These are phyloP conservation scores for Clathrus columnatus DNA, from an alignment of 768 basidiomycete genomes.

Conservation along the genomic window DNA sequence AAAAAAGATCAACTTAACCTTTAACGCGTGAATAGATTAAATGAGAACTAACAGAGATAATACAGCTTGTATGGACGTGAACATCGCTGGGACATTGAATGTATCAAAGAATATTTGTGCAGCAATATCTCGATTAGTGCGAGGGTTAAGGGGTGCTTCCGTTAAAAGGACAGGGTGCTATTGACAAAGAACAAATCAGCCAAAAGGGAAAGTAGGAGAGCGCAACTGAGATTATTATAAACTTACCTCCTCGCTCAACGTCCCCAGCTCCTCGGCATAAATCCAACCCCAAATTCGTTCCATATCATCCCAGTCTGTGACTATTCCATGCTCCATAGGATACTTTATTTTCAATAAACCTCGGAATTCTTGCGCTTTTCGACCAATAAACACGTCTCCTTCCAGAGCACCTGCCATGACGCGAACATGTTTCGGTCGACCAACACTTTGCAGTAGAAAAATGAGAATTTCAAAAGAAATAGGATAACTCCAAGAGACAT, in stretches of 20 bases:
- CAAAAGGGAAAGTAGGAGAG: neutral
- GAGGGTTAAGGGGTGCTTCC: conserved; percentile 95
- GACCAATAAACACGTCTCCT: conserved; percentile 93
- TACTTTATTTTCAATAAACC: conserved; percentile 97
- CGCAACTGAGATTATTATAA: too few species aligned
- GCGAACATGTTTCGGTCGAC: conserved; percentile 93
- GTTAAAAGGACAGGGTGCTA: conserved; percentile 97
- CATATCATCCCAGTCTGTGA: conserved; percentile 99
- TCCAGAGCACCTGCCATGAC: conserved; percentile 98
- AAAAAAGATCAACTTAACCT: neutral
- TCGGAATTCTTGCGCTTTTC: conserved; percentile 90
- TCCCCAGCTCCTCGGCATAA: conserved; percentile 91
- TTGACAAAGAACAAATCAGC: conserved; percentile 11
- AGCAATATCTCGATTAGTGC: conserved; percentile 90
- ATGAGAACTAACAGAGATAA: conserved; percentile 84
- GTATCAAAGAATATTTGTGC: conserved; percentile 99
- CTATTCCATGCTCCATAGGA: conserved; percentile 98
- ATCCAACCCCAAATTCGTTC: conserved; percentile 99
- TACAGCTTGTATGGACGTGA: conserved; percentile 95
- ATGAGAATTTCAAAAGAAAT: conserved; percentile 18
- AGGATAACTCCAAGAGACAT: conserved; percentile 32
- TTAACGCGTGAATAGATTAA: neutral
- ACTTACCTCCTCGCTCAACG: conserved; percentile 90
- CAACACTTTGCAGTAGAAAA: conserved; percentile 50
- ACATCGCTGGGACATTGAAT: conserved; percentile 97